Percentiles rank a stretch among this genome's conserved stretches.
These are phyloP conservation scores for Forsythia viridissima DNA, from an alignment of 257 asterid species.

Conservation along the genomic window DNA sequence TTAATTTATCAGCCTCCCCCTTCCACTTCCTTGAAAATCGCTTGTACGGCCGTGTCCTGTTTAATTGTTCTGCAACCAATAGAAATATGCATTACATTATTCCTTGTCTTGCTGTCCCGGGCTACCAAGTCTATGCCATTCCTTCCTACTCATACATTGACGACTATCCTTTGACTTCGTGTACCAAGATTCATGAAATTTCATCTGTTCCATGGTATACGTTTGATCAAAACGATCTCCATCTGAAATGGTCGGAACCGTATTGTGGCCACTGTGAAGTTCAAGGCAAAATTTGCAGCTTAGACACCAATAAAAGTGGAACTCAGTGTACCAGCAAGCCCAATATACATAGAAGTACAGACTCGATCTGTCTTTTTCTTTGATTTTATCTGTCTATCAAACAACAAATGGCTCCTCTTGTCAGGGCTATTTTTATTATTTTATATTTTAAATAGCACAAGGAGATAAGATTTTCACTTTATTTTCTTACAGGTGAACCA, in stretches of 20 bases:
- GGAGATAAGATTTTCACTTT: not conserved
- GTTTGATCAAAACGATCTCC: not conserved
- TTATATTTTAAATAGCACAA: not conserved
- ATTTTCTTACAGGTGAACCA: not conserved
- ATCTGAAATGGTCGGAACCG: constrained; percentile 52
- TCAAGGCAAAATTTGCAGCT: constrained; percentile 24
- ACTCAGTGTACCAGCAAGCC: constrained; percentile 20
- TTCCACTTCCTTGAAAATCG: not conserved
- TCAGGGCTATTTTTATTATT: no score
- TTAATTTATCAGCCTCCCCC: constrained; percentile 29
- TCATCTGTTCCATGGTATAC: constrained; percentile 20
- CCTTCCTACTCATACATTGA: not conserved
- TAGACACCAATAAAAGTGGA: constrained; percentile 11
- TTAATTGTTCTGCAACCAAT: constrained; percentile 27
- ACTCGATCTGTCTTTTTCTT: not conserved
- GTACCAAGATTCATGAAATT: constrained; percentile 37
- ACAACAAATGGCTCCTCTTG: not conserved
- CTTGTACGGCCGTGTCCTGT: constrained; percentile 4
- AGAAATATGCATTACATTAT: not conserved
- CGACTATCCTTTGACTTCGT: constrained; percentile 27
- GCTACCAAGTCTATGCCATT: not conserved
- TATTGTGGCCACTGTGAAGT: constrained; percentile 48
- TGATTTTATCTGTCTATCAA: not conserved
- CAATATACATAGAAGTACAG: constrained; percentile 3
- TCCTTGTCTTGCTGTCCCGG: constrained; percentile 25